These are phyloP conservation scores for Penicillium samsonianum DNA, from an alignment of 495 filamentous ascomycete genomes.

Conservation along the genomic window DNA sequence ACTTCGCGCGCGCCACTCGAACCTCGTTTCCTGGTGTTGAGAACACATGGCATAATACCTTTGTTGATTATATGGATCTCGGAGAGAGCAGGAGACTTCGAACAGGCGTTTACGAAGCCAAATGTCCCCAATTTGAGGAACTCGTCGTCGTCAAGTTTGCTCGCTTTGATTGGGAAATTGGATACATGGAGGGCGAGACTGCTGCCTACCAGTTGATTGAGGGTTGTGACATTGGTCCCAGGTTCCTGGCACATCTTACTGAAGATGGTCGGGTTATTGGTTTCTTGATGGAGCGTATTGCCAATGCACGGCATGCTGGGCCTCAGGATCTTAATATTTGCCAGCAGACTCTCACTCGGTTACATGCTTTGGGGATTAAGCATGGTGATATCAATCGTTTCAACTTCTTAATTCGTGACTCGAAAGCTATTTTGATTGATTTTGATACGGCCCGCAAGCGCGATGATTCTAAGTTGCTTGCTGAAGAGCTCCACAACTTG, in stretches of 20 bases:
- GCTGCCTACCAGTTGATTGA: constrained; percentile 43
- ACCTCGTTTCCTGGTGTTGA: constrained; percentile 24
- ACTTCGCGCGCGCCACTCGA: constrained; percentile 18
- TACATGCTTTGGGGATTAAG: constrained; percentile 41
- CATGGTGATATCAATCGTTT: constrained; percentile 49
- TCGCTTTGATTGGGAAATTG: constrained; percentile 41
- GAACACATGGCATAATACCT: constrained; percentile 28
- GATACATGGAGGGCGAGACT: constrained; percentile 45
- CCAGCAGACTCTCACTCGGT: constrained; percentile 23
- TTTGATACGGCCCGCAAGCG: constrained; percentile 19
- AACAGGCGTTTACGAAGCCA: constrained; percentile 29
- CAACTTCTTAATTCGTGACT: constrained; percentile 44
- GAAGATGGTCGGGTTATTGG: constrained; percentile 49
- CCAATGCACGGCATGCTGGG: constrained; percentile 29
- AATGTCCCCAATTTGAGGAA: constrained; percentile 25
- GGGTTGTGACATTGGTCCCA: constrained; percentile 37
- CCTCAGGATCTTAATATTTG: constrained; percentile 37
- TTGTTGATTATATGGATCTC: constrained; percentile 27
- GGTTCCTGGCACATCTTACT: constrained; percentile 46
- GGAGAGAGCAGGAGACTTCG: constrained; percentile 21
- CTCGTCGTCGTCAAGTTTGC: constrained; percentile 44
- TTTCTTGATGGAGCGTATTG: constrained; percentile 44
- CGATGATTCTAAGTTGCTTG: background rate
- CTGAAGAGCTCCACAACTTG: background rate
- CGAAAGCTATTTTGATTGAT: constrained; percentile 37